Conservation (phyloP, 2,329 filamentous ascomycete genomes). For the Pleoardoris graminearum region DNA sequence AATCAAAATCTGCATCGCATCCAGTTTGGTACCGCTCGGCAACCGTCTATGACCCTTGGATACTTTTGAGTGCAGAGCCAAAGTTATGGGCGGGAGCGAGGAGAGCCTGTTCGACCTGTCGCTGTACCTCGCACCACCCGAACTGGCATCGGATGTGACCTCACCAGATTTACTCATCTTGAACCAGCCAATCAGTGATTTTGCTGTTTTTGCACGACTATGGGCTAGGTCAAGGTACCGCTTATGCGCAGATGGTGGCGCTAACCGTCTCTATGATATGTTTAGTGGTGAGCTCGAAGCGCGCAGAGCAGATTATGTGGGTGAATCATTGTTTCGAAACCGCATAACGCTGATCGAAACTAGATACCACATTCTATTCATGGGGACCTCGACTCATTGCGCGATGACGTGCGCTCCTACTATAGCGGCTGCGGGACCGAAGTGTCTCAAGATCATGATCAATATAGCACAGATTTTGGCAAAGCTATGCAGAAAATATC, state of each 20-base stretch:
- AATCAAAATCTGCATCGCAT: slow-evolving; percentile 3
- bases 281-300: slow-evolving; percentile 35
- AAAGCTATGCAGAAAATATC: slow-evolving; percentile 70
- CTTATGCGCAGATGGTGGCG: slow-evolving; percentile 89
- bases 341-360: slow-evolving; percentile 17
- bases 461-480: slow-evolving; percentile 87
- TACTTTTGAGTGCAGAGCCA: background rate
- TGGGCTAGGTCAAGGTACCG: slow-evolving; percentile 62
- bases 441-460: slow-evolving; percentile 73
- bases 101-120: slow-evolving; percentile 26
- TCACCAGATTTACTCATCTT: slow-evolving; percentile 50
- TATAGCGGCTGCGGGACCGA: slow-evolving; percentile 64
- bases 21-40: background rate
- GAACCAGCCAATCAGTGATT: slow-evolving; percentile 50
- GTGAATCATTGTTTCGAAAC: slow-evolving; percentile 18
- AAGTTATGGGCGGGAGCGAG: slow-evolving; percentile 21
- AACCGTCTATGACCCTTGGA: background rate
- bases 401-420: slow-evolving; percentile 63
- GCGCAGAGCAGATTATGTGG: slow-evolving; percentile 36
- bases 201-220: slow-evolving; percentile 53
- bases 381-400: slow-evolving; percentile 88
- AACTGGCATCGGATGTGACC: slow-evolving; percentile 19
- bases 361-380: slow-evolving; percentile 66
- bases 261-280: slow-evolving; percentile 70
- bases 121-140: slow-evolving; percentile 30